Conservation (phyloP, 139 green algal species). For the Axilococcus clingmanii region DNA sequence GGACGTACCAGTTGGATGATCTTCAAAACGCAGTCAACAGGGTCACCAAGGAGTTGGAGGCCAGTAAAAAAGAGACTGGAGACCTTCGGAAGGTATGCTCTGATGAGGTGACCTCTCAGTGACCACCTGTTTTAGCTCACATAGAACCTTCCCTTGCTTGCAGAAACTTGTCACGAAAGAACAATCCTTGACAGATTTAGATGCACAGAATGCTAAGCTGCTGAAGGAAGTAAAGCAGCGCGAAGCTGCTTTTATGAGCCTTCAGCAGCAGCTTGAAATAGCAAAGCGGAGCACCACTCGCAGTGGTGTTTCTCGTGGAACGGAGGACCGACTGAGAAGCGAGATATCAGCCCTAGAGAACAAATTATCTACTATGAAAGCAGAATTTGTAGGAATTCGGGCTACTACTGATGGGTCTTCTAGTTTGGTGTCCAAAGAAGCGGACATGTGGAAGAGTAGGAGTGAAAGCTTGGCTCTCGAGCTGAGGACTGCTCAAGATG, state of each 20-base stretch:
- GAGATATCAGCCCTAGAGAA: background rate
- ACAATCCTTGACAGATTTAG: background rate
- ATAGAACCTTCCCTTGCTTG: too few relatives aligned
- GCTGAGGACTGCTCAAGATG: background rate
- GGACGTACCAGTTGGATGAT: conserved; percentile 6
- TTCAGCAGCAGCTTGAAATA: background rate
- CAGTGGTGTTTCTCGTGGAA: background rate
- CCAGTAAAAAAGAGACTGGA: conserved; percentile 2
- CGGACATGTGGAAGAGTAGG: conserved; percentile 2
- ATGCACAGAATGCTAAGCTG: conserved; percentile 1
- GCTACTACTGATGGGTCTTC: background rate
- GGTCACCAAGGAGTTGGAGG: conserved; percentile 5
- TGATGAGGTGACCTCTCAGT: too few relatives aligned
- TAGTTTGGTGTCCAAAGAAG: background rate
- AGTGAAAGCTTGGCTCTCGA: conserved; percentile 3
- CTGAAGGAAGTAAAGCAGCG: background rate
- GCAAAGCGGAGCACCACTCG: background rate
- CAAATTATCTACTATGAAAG: background rate
- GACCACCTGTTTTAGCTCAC: too few relatives aligned
- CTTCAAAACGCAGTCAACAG: conserved; percentile 3
- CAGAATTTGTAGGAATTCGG: background rate
- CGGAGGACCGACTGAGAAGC: too few relatives aligned
- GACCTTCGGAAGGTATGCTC: conserved; percentile 6
- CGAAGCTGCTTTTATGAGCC: background rate
- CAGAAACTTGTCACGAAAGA: conserved; percentile 1